Conservation (phyloP, 129 eudicot species). For the Artemisia annua region DNA sequence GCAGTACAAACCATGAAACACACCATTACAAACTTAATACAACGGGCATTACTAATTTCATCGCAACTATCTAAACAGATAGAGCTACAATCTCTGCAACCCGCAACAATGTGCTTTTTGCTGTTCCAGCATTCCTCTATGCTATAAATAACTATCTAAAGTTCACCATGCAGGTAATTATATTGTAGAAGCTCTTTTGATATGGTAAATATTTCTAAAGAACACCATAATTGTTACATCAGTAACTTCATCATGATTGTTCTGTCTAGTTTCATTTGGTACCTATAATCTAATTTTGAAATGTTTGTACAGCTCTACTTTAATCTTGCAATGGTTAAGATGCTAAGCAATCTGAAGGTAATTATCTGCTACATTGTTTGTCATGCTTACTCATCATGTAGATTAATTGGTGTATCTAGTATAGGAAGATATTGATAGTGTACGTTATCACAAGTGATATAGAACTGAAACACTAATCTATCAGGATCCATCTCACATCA, state of each 20-base stretch:
- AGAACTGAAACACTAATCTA: no score
- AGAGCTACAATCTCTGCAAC: no score
- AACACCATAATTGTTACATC: not conserved
- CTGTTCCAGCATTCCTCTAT: conserved; percentile 44
- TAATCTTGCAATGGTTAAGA: conserved; percentile 98
- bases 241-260: conserved; percentile 12
- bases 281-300: conserved; percentile 1
- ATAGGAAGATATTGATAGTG: no score
- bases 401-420: no score
- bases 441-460: no score
- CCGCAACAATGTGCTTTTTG: no score
- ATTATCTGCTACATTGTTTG: conserved; percentile 17
- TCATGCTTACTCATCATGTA: no score
- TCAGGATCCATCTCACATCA: no score
- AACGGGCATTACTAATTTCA: no score
- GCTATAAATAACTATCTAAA: conserved; percentile 95
- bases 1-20: no score
- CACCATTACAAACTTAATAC: no score
- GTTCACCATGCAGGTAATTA: conserved; percentile 91
- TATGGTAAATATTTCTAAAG: conserved; percentile 4
- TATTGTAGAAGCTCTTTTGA: conserved; percentile 10
- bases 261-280: not conserved
- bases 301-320: conserved; percentile 76
- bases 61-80: no score
- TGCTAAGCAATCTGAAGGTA: conserved; percentile 99